These are phyloP conservation scores for Aureobasidium sp. DNA, from an alignment of 2,329 filamentous ascomycete genomes.

Conservation along the genomic window DNA sequence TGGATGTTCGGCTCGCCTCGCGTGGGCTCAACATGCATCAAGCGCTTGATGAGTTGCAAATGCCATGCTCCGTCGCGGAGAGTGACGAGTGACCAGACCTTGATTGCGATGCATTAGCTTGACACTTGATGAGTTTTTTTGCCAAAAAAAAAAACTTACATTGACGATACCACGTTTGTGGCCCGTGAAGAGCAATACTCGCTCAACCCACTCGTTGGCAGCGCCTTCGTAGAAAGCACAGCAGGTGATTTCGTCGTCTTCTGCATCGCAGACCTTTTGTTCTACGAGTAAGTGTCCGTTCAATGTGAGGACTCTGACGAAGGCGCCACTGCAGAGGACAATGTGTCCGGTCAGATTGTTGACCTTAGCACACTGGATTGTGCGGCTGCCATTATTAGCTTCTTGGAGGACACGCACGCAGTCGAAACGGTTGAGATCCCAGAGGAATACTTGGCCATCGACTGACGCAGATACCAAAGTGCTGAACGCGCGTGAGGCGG, in stretches of 20 bases:
- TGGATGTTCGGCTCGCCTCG: conserved; percentile 53
- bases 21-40: conserved; percentile 70
- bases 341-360: conserved; percentile 91
- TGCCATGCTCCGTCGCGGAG: conserved; percentile 59
- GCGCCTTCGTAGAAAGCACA: conserved; percentile 91
- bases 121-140: too few relatives aligned
- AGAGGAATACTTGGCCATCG: conserved; percentile 78
- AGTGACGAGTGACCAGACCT: conserved; percentile 52
- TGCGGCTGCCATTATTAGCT: conserved; percentile 54
- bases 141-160: conserved; percentile 42
- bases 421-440: conserved; percentile 87
- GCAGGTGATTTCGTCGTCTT: conserved; percentile 63
- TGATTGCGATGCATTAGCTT: conserved; percentile 22
- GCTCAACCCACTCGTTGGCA: conserved; percentile 86
- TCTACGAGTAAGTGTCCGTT: conserved; percentile 80
- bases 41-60: conserved; percentile 68
- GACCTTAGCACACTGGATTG: conserved; percentile 67
- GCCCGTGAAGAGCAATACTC: conserved; percentile 80
- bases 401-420: conserved; percentile 52
- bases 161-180: conserved; percentile 80
- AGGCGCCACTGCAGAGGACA: conserved; percentile 69
- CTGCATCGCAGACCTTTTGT: conserved; percentile 66
- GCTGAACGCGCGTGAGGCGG: conserved; percentile 81
- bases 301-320: conserved; percentile 73
- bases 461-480: conserved; percentile 76